Evolutionary conservation across 139 green algal genomes (phyloP).

Genomic region (Edaphochlamys debaryana): DNA sequence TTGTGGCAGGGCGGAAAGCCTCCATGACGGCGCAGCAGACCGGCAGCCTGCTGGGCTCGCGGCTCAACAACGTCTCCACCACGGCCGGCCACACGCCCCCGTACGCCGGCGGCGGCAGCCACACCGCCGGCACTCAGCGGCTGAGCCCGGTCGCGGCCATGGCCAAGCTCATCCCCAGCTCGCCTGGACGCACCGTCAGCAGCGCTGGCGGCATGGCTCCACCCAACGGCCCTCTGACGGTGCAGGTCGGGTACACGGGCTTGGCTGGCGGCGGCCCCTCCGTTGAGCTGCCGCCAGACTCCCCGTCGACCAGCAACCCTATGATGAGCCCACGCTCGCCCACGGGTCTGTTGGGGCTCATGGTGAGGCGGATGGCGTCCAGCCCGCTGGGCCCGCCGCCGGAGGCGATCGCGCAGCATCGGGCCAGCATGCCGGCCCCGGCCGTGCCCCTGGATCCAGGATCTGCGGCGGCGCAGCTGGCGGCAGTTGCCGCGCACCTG

Average conservation of each 20-base stretch:
- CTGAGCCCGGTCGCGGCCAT: neutral
- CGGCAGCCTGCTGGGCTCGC: neutral
- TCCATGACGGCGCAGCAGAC: neutral
- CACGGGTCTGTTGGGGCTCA: neutral
- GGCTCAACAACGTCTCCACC: no score
- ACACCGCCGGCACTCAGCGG: neutral
- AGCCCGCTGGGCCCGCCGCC: constrained; percentile 12
- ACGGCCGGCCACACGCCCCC: no score
- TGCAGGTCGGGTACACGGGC: no score
- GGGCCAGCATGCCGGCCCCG: neutral
- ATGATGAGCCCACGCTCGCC: neutral
- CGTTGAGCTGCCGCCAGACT: no score
- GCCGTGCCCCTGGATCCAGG: no score
- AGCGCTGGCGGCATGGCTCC: no score
- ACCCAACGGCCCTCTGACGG: no score
- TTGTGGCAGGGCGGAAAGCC: neutral
- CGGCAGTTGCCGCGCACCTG: no score
- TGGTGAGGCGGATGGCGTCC: constrained; percentile 1
- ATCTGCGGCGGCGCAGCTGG: no score
- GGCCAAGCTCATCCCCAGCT: constrained; percentile 1
- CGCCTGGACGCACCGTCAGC: no score
- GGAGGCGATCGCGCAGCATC: neutral
- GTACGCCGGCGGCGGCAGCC: neutral
- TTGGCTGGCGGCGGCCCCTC: neutral
- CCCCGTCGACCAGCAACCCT: neutral